Conservation (phyloP, 768 basidiomycete species). For the Lactarius trivialis region DNA sequence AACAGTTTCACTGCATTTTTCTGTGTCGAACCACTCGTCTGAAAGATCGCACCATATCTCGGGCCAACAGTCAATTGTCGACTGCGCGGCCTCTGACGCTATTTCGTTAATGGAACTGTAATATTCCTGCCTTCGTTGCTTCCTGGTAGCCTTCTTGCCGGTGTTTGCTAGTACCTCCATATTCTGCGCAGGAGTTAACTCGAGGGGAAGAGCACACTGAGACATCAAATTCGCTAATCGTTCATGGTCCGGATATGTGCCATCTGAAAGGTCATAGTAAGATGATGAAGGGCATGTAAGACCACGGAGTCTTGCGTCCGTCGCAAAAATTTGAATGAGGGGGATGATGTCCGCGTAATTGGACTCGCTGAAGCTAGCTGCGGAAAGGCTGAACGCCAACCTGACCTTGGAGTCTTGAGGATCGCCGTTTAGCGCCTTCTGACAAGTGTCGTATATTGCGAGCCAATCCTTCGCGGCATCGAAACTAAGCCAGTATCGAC, state of each 20-base stretch:
- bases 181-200: not conserved
- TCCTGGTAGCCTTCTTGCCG: not conserved
- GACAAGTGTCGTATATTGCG: not conserved
- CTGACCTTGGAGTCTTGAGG: not conserved
- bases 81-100: not conserved
- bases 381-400: constrained; percentile 5
- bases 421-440: not conserved
- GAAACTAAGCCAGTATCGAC: constrained; percentile 9
- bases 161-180: not conserved
- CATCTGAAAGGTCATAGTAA: not conserved
- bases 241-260: not conserved
- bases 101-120: not conserved
- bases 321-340: not conserved
- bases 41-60: not conserved
- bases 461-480: not conserved
- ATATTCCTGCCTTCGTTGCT: not conserved
- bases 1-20: not conserved
- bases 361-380: not conserved
- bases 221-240: not conserved
- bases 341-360: not conserved
- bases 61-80: not conserved
- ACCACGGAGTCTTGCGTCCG: not conserved
- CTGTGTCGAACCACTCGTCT: not conserved
- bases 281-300: not conserved
- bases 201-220: not conserved